Base-by-base conservation (phyloP, 129 eudicot species). In the Flaveria sonorensis region DNA sequence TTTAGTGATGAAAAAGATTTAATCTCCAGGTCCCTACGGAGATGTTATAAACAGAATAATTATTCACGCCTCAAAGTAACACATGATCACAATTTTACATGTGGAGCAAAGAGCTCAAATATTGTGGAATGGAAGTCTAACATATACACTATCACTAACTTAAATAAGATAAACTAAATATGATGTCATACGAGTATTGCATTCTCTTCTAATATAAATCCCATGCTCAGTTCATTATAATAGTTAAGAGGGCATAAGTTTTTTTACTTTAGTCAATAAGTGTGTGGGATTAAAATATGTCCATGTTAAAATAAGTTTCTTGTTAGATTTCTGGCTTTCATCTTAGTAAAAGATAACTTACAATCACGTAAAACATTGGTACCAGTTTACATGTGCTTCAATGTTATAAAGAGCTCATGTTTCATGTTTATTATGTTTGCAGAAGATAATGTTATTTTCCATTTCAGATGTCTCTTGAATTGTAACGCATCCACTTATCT, bases 61-160 rank as follows among this genome's bases (percentile, higher is more conserved):
- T 64, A 66, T 40, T 51, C 36, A 19, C 18, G 61, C 75, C 13
- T 53, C 62, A 68, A 77, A 55, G 75, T 32, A 68, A 55, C 61
- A 77, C 50, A 68, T 55, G 68, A 51, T 77, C 43, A 67, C 46
- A 68, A 68, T 47, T 64, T 53, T 15, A 36, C 65, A 53, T 67
- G 10, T 77, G 66, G 19, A 36, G 20, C 80, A 76, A 65, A 65
- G 68, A 68, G 20, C 21, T 77, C 47, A 28, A 11, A 40, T 43
- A 40, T 53, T 68, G 39, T 47, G 18, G 19, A 61, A 43, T 24
- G 40, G 45, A 77, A 55, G 68, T 24, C 40, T 28, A 28, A 28
- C 4, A 24, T 24, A 24, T 24, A 24, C 26, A 24, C 1, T 24
- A 2, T 24, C 26, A 24, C 26, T 24, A 24, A 24, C 26, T 24